Percentiles rank a stretch among this genome's conserved stretches.
Conservation (phyloP, 2,329 filamentous ascomycete genomes). For the Fusarium vanettenii region DNA sequence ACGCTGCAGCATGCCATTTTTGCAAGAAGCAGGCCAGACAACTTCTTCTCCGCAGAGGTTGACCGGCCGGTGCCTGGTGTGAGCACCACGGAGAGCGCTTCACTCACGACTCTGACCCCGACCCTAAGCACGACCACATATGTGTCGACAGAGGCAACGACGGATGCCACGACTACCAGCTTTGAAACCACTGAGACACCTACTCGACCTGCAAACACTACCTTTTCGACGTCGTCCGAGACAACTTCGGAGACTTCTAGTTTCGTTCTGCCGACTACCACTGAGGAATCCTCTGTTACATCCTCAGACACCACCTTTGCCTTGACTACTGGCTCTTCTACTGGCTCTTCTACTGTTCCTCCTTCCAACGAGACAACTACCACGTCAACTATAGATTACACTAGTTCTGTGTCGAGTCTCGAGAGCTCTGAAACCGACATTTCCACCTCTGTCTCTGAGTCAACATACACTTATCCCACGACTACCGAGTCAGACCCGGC, state of each 20-base stretch:
- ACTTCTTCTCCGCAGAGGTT: neutral
- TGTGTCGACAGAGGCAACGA: neutral
- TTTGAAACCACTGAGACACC: neutral
- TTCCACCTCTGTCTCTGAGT: neutral
- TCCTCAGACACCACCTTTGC: neutral
- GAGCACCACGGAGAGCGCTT: neutral
- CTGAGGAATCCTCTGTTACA: neutral
- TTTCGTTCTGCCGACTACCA: neutral
- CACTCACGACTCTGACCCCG: neutral
- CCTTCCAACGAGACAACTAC: neutral
- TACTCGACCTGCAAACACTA: neutral
- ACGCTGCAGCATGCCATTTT: neutral
- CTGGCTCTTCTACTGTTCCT: neutral
- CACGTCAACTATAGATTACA: neutral
- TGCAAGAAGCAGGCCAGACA: neutral
- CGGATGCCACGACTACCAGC: neutral
- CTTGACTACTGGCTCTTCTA: neutral
- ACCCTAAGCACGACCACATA: neutral
- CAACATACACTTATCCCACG: neutral
- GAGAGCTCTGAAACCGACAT: neutral
- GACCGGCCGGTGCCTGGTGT: neutral
- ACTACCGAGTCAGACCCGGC: neutral
- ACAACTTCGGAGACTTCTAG: neutral
- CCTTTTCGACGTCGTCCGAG: neutral
- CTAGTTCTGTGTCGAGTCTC: neutral